These are phyloP conservation scores for Sisymbrium altissimum DNA, from an alignment of 345 rosid species.

Conservation along the genomic window DNA sequence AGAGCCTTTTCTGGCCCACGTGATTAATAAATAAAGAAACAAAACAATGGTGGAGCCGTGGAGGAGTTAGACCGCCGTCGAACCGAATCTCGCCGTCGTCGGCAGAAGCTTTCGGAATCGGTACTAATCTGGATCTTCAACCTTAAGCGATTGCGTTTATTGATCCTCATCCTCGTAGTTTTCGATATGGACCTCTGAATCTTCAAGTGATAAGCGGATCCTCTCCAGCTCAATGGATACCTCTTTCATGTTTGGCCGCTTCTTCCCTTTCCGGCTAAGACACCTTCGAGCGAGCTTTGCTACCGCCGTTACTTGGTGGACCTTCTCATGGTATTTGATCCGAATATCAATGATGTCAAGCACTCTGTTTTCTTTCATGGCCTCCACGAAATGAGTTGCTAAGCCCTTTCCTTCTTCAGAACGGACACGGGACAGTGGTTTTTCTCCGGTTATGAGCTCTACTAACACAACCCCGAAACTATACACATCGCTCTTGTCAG, in stretches of 20 bases:
- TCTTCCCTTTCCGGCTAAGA: conserved; percentile 29
- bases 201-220: background rate
- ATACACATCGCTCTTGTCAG: conserved; percentile 48
- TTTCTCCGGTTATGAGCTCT: conserved; percentile 43
- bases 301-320: conserved; percentile 26
- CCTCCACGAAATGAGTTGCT: conserved; percentile 26
- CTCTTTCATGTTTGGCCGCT: conserved; percentile 43
- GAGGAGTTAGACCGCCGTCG: too few relatives aligned
- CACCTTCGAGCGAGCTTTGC: conserved; percentile 35
- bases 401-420: conserved; percentile 36
- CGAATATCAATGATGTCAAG: conserved; percentile 30
- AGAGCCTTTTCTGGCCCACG: too few relatives aligned
- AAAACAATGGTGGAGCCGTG: too few relatives aligned
- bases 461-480: conserved; percentile 47
- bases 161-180: background rate
- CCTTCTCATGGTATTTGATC: too few relatives aligned
- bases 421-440: conserved; percentile 16
- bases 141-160: too few relatives aligned
- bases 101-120: too few relatives aligned
- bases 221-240: conserved; percentile 33
- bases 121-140: too few relatives aligned
- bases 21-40: too few relatives aligned
- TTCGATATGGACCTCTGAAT: background rate
- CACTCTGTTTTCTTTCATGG: conserved; percentile 24
- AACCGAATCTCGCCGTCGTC: too few relatives aligned